Evolutionary conservation across 345 rosid species (phyloP), one percentile per base, ranked within the genome.

Genomic region (Balakata baccata): DNA sequence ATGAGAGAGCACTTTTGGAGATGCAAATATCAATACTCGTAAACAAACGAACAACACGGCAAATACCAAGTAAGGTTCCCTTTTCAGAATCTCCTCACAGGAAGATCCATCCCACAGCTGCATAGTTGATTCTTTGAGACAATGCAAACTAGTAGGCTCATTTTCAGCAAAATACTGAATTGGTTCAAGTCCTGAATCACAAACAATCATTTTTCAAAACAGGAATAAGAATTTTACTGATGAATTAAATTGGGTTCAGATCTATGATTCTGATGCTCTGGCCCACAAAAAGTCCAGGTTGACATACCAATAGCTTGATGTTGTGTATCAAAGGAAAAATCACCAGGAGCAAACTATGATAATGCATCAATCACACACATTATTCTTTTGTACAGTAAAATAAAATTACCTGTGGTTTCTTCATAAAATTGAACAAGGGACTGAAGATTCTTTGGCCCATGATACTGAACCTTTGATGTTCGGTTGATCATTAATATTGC

Each of bases 381-480:
- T 53, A 8, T 23, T 14, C 25, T 34, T 39, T 23, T 14, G 9
- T 23, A 45, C 3, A 5, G 57, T 8, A 64, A 22, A 34, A n/a
- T 29, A 64, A 29, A 25, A 63, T 72, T 76, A 90, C 98, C 97
- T 73, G 94, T 90, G 60, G 87, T 77, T 82, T 80, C 81, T 84
- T 85, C 78, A 76, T 92, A 90, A 81, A 92, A 94, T 75, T 86
- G 87, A 17, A 86, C 79, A 16, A 94, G 86, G 11, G 89, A 84
- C 23, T 68, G 71, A 39, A 94, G 86, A 80, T 87, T 81, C 80
- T 88, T 92, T 18, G 82, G 86, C 70, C 96, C 98, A 54, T 13
- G 82, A 78, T 89, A 90, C n/a, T 61, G 88, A 50, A 75, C 80
- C 71, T 64, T 88, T 47, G 85, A 82, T 63, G 90, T 89, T 80